Percentiles rank a stretch among this genome's conserved stretches.
Evolutionary conservation across 208 protist genomes (phyloP).

Genomic region (Leishmania martiniquensis): DNA sequence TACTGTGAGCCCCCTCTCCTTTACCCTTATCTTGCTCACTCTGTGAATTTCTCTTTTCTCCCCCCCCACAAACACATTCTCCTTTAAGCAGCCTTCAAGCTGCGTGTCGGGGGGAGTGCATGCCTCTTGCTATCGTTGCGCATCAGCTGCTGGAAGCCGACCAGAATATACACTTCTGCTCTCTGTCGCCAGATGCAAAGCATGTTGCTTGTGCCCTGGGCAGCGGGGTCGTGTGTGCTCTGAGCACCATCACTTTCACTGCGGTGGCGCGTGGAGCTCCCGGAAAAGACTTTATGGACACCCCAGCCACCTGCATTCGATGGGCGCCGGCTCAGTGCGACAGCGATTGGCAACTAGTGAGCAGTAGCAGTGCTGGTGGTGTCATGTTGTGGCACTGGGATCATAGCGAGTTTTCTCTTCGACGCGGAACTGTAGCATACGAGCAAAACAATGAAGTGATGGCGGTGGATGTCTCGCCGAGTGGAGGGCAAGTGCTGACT

Average conservation of each 20-base stretch:
- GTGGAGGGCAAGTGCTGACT: constrained; percentile 61
- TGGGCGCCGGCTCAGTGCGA: constrained; percentile 47
- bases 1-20: background rate
- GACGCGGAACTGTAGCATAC: constrained; percentile 16
- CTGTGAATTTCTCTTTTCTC: background rate
- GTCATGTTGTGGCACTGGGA: constrained; percentile 76
- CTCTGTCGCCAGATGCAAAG: constrained; percentile 53
- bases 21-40: too few species aligned
- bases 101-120: background rate
- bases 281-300: constrained; percentile 40
- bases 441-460: constrained; percentile 80
- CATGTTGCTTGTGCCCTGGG: constrained; percentile 57
- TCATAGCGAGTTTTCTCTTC: constrained; percentile 22
- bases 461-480: constrained; percentile 59
- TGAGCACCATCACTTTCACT: constrained; percentile 38
- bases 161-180: constrained; percentile 46
- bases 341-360: constrained; percentile 44
- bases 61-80: too few species aligned
- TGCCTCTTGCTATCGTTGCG: constrained; percentile 12
- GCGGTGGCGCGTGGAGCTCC: constrained; percentile 18
- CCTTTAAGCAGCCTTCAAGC: background rate
- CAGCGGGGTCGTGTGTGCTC: constrained; percentile 54
- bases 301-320: constrained; percentile 59
- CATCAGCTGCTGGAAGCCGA: constrained; percentile 26
- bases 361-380: constrained; percentile 54